Conservation (phyloP, 2,329 filamentous ascomycete genomes). For the Leptographium radiaticola region DNA sequence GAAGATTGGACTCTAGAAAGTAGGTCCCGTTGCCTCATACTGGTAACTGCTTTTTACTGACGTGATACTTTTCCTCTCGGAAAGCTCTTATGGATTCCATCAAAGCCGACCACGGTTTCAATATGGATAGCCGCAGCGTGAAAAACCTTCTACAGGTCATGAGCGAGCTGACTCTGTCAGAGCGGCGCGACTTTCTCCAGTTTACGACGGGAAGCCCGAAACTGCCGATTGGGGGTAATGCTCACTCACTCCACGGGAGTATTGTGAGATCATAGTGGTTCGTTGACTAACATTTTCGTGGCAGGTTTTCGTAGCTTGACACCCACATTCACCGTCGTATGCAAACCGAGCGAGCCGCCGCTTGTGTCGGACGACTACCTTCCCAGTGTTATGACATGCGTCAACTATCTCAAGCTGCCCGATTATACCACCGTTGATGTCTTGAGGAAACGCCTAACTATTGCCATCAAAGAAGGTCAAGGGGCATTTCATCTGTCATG, state of each 20-base stretch:
- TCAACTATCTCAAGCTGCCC: conserved; percentile 96
- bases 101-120: conserved; percentile 96
- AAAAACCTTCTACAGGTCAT: conserved; percentile 87
- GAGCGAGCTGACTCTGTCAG: conserved; percentile 64
- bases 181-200: conserved; percentile 88
- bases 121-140: conserved; percentile 94
- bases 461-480: conserved; percentile 88
- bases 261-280: neutral
- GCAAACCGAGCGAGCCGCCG: conserved; percentile 92
- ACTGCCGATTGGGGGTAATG: conserved; percentile 85
- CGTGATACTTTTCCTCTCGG: neutral
- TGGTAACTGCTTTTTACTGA: neutral
- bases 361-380: conserved; percentile 93
- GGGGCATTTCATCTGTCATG: conserved; percentile 93
- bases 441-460: conserved; percentile 65
- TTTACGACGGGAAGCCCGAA: conserved; percentile 98
- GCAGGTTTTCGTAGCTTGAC: conserved; percentile 67
- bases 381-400: conserved; percentile 99
- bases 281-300: neutral
- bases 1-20: conserved; percentile 98
- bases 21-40: conserved; percentile 34
- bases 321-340: conserved; percentile 97
- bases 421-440: conserved; percentile 74
- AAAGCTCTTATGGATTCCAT: conserved; percentile 91
- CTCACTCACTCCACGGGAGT: neutral